Conservation (phyloP, 371 early-diverging fungal species). For the Mucor sp. region DNA sequence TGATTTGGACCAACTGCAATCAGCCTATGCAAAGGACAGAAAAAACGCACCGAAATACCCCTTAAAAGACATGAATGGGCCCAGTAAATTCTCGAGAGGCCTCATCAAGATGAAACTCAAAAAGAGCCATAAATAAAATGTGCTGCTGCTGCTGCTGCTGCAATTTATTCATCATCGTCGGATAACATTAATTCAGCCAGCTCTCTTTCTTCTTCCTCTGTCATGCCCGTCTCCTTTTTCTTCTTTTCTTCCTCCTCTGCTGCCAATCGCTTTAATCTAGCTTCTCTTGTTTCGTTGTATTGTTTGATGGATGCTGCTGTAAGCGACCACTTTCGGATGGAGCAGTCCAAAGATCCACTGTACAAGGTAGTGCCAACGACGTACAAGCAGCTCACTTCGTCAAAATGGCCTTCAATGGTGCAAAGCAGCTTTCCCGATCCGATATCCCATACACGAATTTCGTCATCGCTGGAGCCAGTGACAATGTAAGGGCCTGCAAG, state of each 20-base stretch:
- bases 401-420: slow-evolving; percentile 78
- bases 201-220: slow-evolving; percentile 84
- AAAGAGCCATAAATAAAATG: slow-evolving; percentile 5
- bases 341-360: slow-evolving; percentile 78
- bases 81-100: slow-evolving; percentile 16
- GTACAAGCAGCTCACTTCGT: slow-evolving; percentile 71
- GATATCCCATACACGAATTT: slow-evolving; percentile 79
- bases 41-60: slow-evolving; percentile 35
- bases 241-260: slow-evolving; percentile 24
- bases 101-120: slow-evolving; percentile 17
- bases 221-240: slow-evolving; percentile 40
- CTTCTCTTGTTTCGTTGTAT: slow-evolving; percentile 26
- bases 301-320: slow-evolving; percentile 34
- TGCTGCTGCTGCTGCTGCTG: no score
- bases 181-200: slow-evolving; percentile 78
- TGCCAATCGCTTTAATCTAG: slow-evolving; percentile 16
- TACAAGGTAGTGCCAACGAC: slow-evolving; percentile 59
- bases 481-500: slow-evolving; percentile 67
- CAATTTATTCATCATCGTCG: slow-evolving; percentile 31
- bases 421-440: slow-evolving; percentile 74
- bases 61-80: slow-evolving; percentile 19
- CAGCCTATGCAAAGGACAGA: slow-evolving; percentile 35
- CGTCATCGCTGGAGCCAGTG: slow-evolving; percentile 84
- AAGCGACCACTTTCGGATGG: slow-evolving; percentile 76
- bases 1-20: slow-evolving; percentile 36